These are phyloP conservation scores for Trichoderma breve DNA, from an alignment of 2,329 filamentous ascomycete species.

Conservation along the genomic window DNA sequence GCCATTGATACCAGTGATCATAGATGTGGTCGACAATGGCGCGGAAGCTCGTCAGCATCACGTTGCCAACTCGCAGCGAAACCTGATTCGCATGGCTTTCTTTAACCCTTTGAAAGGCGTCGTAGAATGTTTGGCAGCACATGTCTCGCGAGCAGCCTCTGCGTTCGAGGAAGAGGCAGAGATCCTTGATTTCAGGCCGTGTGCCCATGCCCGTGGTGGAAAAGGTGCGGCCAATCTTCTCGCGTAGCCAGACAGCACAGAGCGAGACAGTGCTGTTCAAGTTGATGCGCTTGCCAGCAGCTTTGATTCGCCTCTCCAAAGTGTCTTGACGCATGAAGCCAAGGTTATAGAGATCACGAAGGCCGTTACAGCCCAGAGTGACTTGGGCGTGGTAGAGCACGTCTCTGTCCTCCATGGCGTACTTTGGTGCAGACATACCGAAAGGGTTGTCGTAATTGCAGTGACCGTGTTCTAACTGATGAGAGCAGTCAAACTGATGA, in stretches of 20 bases:
- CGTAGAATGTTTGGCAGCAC: conserved; percentile 9
- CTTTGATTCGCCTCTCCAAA: conserved; percentile 25
- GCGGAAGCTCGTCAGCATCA: not conserved
- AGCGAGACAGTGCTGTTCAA: conserved; percentile 25
- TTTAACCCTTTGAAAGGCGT: not conserved
- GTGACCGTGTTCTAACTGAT: not conserved
- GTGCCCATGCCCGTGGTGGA: not conserved
- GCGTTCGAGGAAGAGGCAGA: conserved; percentile 2
- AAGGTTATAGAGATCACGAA: conserved; percentile 26
- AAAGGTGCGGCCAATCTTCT: conserved; percentile 17
- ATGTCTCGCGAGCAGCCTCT: conserved; percentile 9
- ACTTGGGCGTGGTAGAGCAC: conserved; percentile 26
- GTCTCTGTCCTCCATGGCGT: conserved; percentile 24
- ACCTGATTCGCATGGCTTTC: not conserved
- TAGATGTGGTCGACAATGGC: not conserved
- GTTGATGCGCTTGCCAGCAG: conserved; percentile 19
- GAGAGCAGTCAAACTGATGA: too few species aligned
- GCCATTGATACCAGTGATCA: conserved; percentile 1
- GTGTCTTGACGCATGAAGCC: conserved; percentile 27
- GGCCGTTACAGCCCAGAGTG: conserved; percentile 26
- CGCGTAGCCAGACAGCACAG: conserved; percentile 31
- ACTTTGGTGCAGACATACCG: not conserved
- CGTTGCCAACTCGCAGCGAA: not conserved
- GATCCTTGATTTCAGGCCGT: not conserved
- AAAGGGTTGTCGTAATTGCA: not conserved